phyloP scores from a whole-genome alignment of 495 filamentous ascomycete genomes.

The Cladorrhinum samala region DNA sequence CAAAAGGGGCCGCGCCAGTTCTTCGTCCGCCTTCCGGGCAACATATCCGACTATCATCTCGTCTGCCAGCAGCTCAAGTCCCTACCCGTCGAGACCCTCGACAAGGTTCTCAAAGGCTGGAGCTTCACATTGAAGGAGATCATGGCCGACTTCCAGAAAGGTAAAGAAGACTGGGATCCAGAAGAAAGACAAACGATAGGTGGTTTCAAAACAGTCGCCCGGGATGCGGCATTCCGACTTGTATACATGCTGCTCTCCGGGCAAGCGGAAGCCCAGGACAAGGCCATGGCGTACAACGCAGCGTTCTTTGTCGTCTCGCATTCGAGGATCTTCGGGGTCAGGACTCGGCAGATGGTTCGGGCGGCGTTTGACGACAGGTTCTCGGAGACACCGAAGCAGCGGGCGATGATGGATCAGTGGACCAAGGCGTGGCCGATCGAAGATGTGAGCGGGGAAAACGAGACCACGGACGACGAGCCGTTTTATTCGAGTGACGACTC shows the following conservation, averaged over 20 bases:
- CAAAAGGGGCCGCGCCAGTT: conserved; percentile 20
- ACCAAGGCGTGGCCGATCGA: conserved; percentile 6
- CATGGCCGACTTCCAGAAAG: conserved; percentile 15
- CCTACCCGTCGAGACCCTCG: conserved; percentile 14
- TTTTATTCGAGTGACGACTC: neutral
- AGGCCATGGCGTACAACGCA: conserved; percentile 16
- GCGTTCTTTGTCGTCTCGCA: conserved; percentile 21
- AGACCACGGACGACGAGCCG: conserved; percentile 1
- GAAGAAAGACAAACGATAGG: neutral
- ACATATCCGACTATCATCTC: conserved; percentile 15
- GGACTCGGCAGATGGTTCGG: conserved; percentile 18
- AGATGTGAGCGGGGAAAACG: neutral
- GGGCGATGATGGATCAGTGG: conserved; percentile 4
- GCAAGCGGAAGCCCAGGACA: conserved; percentile 6
- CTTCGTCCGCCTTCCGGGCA: conserved; percentile 21
- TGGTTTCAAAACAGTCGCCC: conserved; percentile 6
- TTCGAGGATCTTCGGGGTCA: conserved; percentile 11
- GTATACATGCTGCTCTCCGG: conserved; percentile 19
- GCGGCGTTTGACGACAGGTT: conserved; percentile 22
- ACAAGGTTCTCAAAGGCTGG: neutral
- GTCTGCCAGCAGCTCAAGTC: conserved; percentile 19
- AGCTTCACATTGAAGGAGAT: conserved; percentile 10
- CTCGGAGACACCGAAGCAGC: conserved; percentile 15
- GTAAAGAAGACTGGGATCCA: conserved; percentile 13
- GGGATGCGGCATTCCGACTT: conserved; percentile 22